Evolutionary conservation across 352 stramenopile genomes (phyloP), one percentile per base, ranked within the genome.

Genomic region (Globisporangium orthogonon): DNA sequence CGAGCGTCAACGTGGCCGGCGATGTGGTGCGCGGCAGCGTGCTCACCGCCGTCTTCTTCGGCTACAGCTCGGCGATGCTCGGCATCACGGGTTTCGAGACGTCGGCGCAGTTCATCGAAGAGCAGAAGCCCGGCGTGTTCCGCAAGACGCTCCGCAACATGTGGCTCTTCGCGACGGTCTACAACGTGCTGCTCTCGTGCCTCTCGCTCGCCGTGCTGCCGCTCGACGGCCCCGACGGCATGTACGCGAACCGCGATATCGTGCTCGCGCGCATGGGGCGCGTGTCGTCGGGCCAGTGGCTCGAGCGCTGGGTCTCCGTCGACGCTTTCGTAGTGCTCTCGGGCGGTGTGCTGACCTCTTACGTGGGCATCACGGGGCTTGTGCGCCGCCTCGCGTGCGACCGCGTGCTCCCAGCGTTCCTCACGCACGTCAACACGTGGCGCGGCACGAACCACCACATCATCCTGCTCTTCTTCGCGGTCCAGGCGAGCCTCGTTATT

Each of bases 11-110:
- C 44, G 70, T 90, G 47, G 50, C 73, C 15, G 67, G 65, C 35
- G 80, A 69, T 44, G 57, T 78, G 5, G 67, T 63, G 15, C 44
- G 44, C 18, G 67, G 65, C 35, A 83, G 68, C 46, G 57, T 81
- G 7, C 66, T 63, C 17, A 81, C 73, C 13, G 61, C 77, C 10
- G 64, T 88, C 33, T 88, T 88, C 65, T 92, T 94, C 56, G 84
- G 84, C 40, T 86, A 80, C 52, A 71, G 63, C 33, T 76, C 76
- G 5, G 77, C 87, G 0, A 91, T 97, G 78, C 71, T 97, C 7
- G 89, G 87, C 54, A 89, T 96, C 53, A 91, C 76, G 3, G 87
- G 87, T 17, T 97, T 97, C 50, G 89, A 97, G 68, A 89, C 71
- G 1, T 91, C 77, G 35, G 77, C 83, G 10, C 83, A 96, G 50